Base-by-base conservation (phyloP, 495 filamentous ascomycete species). In the Gamarada debralockiae region DNA sequence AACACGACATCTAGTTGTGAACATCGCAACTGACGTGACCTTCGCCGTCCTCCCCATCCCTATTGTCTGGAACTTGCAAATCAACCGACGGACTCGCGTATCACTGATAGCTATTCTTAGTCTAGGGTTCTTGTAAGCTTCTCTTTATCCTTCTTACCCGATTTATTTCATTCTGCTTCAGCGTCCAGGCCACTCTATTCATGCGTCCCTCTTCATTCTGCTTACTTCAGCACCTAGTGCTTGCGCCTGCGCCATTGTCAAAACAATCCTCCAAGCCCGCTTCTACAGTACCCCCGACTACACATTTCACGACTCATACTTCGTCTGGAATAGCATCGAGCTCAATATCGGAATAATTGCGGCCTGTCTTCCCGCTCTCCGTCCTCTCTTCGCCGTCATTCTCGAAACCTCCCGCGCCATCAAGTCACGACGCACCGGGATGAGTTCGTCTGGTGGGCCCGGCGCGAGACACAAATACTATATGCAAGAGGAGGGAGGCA, bases 21-120 rank as follows among this genome's bases (percentile, higher is more conserved):
- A 73, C 46, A 74, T 75, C 29, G 44, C 67, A n/a, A 77, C 74
- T 20, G 74, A 77, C 49, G 52, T 77, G 7, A 29, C 67, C 8
- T 74, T 77, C 46, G 72, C 74, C 0, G 64, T 66, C 2, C 38
- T 75, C n/a, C 70, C 71, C 1, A 66, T 75, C 13, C 70, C 72
- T 5, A 57, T 76, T 36, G 61, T 74, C 31, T 73, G 69, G 70
- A 66, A 62, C 24, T 60, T 78, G 2, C 70, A 76, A 48, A 60
- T 76, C 41, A 69, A 70, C 43, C 53, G 55, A 5, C 59, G 67
- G 5, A 64, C 67, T 0, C 66, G 67, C 33, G n/a, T 72, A 4
- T 73, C 70, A 20, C 60, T 78, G 12, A 68, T 71, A 33, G 63
- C 50, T 6, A 69, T 78, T 61, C 54, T 78, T 7, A 70, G 65